A percentile compares a stretch with the other conserved stretches of the same genome.
Evolutionary conservation across 805 yeast genomes (phyloP).

Genomic region (Teunomyces funiuensis): DNA sequence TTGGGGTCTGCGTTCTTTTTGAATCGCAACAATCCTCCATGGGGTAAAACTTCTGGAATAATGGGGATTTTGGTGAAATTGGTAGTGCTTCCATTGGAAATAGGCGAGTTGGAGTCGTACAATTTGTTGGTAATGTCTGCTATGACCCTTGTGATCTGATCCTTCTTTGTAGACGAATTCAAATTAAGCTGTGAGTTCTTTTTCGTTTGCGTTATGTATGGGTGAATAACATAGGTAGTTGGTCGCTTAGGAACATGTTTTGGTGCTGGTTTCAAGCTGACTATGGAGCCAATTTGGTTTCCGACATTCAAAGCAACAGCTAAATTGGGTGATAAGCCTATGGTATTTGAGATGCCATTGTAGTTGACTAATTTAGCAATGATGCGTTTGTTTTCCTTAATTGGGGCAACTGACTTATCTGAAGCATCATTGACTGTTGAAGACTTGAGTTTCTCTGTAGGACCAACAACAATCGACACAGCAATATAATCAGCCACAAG

Average conservation of each 20-base stretch:
- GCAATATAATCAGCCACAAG: conserved; percentile 42
- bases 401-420: conserved; percentile 5
- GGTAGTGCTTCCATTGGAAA: conserved; percentile 44
- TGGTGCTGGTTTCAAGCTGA: conserved; percentile 50
- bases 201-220: conserved; percentile 48
- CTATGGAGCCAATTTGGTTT: conserved; percentile 48
- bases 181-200: conserved; percentile 27
- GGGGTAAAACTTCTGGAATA: conserved; percentile 46
- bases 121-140: conserved; percentile 20
- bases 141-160: conserved; percentile 17
- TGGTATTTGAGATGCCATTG: conserved; percentile 35
- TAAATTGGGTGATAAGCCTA: conserved; percentile 54
- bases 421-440: neutral
- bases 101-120: conserved; percentile 14
- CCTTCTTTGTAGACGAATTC: conserved; percentile 30
- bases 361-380: conserved; percentile 51
- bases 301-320: conserved; percentile 58
- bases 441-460: conserved; percentile 27
- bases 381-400: conserved; percentile 41
- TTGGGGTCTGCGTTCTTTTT: conserved; percentile 42
- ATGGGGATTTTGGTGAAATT: conserved; percentile 53
- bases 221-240: conserved; percentile 49
- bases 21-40: conserved; percentile 60
- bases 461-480: conserved; percentile 55
- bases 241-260: conserved; percentile 38